phyloP scores from a whole-genome alignment of 225 moss, liverwort and hornwort genomes.

The Marchantia polymorpha region DNA sequence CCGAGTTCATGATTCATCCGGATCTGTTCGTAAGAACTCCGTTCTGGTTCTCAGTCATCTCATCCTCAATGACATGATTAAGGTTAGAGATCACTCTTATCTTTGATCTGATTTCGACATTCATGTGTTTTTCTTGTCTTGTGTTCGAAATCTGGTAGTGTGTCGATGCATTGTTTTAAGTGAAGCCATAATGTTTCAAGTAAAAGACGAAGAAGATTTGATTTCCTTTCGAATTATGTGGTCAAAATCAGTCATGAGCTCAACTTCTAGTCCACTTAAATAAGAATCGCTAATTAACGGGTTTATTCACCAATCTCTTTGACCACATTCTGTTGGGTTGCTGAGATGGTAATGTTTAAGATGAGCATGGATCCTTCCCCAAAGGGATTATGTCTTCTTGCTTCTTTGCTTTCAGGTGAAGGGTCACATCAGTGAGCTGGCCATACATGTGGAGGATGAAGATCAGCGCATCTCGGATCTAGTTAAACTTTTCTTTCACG shows the following conservation, averaged over 20 bases:
- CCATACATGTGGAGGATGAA: constrained; percentile 86
- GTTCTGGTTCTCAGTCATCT: constrained; percentile 95
- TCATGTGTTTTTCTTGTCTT: background rate
- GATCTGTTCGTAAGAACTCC: constrained; percentile 82
- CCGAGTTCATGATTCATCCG: constrained; percentile 77
- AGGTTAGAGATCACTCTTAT: constrained; percentile 42
- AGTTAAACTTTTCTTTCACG: constrained; percentile 93
- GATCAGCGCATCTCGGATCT: constrained; percentile 86
- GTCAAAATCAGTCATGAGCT: too few species aligned
- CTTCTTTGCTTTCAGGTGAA: constrained; percentile 63
- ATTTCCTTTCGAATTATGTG: too few species aligned
- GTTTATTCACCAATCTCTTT: background rate
- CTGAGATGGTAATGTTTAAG: background rate
- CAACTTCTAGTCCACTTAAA: too few species aligned
- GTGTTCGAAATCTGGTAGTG: background rate
- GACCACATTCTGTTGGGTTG: background rate
- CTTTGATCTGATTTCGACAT: background rate
- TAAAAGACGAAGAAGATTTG: background rate
- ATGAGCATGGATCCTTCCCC: background rate
- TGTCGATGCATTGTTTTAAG: too few species aligned
- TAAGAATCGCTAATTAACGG: too few species aligned
- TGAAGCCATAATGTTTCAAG: background rate
- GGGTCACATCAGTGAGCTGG: constrained; percentile 96
- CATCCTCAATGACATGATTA: constrained; percentile 98
- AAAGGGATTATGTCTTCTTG: background rate